phyloP scores from a whole-genome alignment of 2,329 filamentous ascomycete genomes.

The Calonectria crousiana region DNA sequence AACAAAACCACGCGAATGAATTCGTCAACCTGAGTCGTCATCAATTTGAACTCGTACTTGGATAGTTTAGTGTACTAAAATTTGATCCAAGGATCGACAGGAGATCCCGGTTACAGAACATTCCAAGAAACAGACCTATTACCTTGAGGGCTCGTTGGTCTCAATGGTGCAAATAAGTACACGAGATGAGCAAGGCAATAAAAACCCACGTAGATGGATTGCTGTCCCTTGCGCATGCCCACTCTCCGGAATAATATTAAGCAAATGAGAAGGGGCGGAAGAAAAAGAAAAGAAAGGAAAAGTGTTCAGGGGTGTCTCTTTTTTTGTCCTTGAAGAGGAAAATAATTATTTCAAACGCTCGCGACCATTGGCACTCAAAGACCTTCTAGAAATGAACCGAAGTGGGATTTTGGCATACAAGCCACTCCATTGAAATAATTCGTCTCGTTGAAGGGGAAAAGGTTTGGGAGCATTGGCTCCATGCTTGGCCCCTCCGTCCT shows the following conservation, averaged over 20 bases:
- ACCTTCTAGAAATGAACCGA: conserved; percentile 19
- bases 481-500: conserved; percentile 32
- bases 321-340: not conserved
- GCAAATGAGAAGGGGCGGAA: not conserved
- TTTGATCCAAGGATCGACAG: conserved; percentile 39
- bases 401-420: conserved; percentile 2
- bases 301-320: not conserved
- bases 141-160: not conserved
- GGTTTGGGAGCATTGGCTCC: conserved; percentile 32
- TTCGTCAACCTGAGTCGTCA: not conserved
- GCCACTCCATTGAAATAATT: conserved; percentile 34
- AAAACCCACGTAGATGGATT: conserved; percentile 5
- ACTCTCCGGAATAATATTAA: not conserved
- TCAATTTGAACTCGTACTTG: not conserved
- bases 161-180: not conserved
- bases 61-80: conserved; percentile 8
- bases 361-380: not conserved
- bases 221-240: conserved; percentile 12
- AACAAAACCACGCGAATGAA: not conserved
- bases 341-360: not conserved
- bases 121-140: conserved; percentile 23
- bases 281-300: conserved; percentile 1
- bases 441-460: conserved; percentile 36
- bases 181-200: conserved; percentile 29
- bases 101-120: conserved; percentile 29